Evolutionary conservation across 2,329 filamentous ascomycete species (phyloP).

Genomic region (Fusarium brevicatenulatum): DNA sequence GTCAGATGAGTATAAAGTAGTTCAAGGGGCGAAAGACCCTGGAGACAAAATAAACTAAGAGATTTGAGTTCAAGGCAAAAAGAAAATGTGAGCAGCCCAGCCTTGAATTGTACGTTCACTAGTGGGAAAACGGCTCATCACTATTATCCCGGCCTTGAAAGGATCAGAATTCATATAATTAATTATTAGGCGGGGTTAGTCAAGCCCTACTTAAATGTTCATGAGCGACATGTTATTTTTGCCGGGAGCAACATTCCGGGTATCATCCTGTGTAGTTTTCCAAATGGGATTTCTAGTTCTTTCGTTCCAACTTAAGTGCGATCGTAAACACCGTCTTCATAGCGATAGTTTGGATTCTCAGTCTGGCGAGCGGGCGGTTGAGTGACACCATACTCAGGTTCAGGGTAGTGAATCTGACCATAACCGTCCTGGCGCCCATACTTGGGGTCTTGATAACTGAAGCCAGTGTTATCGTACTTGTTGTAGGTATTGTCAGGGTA

Average conservation of each 20-base stretch:
- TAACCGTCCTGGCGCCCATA: slow-evolving; percentile 43
- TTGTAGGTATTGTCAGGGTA: slow-evolving; percentile 42
- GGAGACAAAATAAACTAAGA: background rate
- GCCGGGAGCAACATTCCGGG: slow-evolving; percentile 16
- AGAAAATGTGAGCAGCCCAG: background rate
- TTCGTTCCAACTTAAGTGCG: slow-evolving; percentile 22
- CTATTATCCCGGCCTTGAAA: background rate
- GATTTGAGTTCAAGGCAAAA: background rate
- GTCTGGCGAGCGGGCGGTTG: slow-evolving; percentile 12
- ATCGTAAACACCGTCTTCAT: slow-evolving; percentile 53
- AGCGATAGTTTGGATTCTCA: slow-evolving; percentile 45
- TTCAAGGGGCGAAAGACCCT: too few species aligned
- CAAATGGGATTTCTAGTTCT: background rate
- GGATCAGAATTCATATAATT: slow-evolving; percentile 12
- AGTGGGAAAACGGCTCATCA: background rate
- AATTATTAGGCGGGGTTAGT: slow-evolving; percentile 30
- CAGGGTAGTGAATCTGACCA: slow-evolving; percentile 43
- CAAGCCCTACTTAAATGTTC: slow-evolving; percentile 2
- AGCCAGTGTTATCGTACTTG: slow-evolving; percentile 40
- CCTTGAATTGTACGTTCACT: too few species aligned
- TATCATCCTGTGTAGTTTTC: slow-evolving; percentile 21
- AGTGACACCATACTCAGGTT: slow-evolving; percentile 33
- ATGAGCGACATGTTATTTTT: slow-evolving; percentile 17
- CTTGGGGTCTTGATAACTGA: slow-evolving; percentile 40
- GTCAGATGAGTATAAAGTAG: background rate